phyloP scores from a whole-genome alignment of 1,284 basidiomycete genomes.

The Ceratobasidium sp. region DNA sequence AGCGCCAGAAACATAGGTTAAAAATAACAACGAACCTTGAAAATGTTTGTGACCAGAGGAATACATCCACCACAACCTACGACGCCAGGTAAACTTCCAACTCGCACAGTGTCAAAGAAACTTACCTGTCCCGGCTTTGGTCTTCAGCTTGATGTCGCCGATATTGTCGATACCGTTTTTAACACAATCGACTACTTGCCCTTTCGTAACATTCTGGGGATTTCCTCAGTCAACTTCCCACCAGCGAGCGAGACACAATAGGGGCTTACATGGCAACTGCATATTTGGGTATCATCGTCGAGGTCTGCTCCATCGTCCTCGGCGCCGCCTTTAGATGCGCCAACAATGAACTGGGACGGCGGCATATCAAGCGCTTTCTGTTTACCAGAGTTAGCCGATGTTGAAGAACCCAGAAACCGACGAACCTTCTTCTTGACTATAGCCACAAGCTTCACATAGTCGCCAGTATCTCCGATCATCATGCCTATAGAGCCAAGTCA shows the following conservation, averaged over 20 bases:
- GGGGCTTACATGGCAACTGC: conserved; percentile 69
- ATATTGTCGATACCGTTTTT: conserved; percentile 67
- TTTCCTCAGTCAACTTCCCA: conserved; percentile 15
- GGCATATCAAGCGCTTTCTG: conserved; percentile 74
- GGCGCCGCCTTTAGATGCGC: conserved; percentile 64
- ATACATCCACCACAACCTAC: conserved; percentile 78
- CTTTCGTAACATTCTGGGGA: conserved; percentile 73
- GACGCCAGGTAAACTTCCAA: neutral
- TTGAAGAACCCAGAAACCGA: conserved; percentile 8
- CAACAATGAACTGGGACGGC: conserved; percentile 77
- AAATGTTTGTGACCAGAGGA: conserved; percentile 69
- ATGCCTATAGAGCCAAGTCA: conserved; percentile 57
- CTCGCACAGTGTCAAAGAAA: neutral
- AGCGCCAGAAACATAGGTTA: neutral
- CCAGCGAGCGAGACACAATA: neutral
- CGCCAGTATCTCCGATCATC: conserved; percentile 83
- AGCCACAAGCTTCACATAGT: conserved; percentile 78
- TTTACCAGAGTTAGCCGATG: conserved; percentile 15
- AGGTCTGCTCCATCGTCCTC: conserved; percentile 75
- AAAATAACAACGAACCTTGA: conserved; percentile 58
- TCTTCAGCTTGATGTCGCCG: conserved; percentile 72
- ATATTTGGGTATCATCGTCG: conserved; percentile 79
- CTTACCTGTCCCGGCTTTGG: conserved; percentile 74
- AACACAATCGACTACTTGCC: conserved; percentile 68
- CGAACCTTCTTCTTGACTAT: conserved; percentile 78